Percentiles rank a stretch among this genome's conserved stretches.
These are phyloP conservation scores for Torulaspora indica DNA, from an alignment of 805 yeast genomes.

Conservation along the genomic window DNA sequence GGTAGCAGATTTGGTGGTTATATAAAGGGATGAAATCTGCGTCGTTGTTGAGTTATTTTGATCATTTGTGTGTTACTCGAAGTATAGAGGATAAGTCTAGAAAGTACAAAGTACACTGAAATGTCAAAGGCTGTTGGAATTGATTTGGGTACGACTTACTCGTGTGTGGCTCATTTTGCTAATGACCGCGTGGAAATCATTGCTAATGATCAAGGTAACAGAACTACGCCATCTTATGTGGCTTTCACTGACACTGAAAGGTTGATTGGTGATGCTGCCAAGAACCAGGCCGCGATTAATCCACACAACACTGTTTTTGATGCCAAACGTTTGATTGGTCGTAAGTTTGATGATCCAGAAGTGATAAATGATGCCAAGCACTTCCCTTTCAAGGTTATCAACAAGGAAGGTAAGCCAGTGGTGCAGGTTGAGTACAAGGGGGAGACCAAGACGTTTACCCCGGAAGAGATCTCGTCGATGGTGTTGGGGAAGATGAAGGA, in stretches of 20 bases:
- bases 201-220: conserved; percentile 98
- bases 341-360: conserved; percentile 74
- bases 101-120: no score
- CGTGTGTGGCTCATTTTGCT: conserved; percentile 93
- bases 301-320: conserved; percentile 87
- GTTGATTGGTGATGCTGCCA: conserved; percentile 94
- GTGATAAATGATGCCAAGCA: conserved; percentile 77
- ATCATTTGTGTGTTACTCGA: no score
- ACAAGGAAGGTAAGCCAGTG: conserved; percentile 72
- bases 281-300: conserved; percentile 94
- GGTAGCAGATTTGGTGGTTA: not conserved
- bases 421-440: conserved; percentile 79
- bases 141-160: conserved; percentile 85
- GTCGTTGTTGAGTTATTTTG: not conserved
- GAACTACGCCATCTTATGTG: conserved; percentile 94
- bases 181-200: conserved; percentile 91
- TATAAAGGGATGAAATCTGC: conserved; percentile 6
- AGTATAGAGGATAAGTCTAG: no score
- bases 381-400: conserved; percentile 76
- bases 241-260: conserved; percentile 92
- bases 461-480: conserved; percentile 95
- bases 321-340: conserved; percentile 91
- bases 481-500: conserved; percentile 84
- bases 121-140: conserved; percentile 62
- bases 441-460: conserved; percentile 82